Percentiles rank a stretch among this genome's conserved stretches.
These are phyloP conservation scores for Phaeodactylum tricornutum DNA, from an alignment of 108 stramenopile genomes.

Conservation along the genomic window DNA sequence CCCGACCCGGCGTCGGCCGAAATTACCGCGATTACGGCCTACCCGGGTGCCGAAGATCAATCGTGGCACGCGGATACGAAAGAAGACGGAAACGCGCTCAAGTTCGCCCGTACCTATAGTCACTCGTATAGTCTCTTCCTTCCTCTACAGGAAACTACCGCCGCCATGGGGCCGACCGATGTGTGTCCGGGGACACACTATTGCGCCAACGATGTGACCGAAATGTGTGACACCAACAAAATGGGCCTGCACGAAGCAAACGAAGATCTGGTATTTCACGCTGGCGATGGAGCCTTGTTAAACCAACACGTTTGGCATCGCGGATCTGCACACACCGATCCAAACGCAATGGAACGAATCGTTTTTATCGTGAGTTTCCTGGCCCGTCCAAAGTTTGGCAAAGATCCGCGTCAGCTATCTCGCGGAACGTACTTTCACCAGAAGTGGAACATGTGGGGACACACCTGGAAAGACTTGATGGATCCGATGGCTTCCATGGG, in stretches of 20 bases:
- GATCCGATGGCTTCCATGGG: constrained; percentile 23
- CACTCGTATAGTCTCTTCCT: constrained; percentile 51
- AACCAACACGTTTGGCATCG: constrained; percentile 63
- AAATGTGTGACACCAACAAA: constrained; percentile 15
- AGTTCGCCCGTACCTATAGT: constrained; percentile 41
- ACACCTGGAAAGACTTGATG: constrained; percentile 36
- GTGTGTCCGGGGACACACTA: constrained; percentile 53
- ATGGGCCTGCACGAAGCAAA: constrained; percentile 21
- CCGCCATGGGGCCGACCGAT: constrained; percentile 47
- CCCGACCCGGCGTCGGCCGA: constrained; percentile 39
- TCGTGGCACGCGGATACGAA: constrained; percentile 53
- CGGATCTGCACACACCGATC: constrained; percentile 17
- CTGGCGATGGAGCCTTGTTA: constrained; percentile 38
- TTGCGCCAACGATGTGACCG: constrained; percentile 28
- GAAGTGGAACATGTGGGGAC: constrained; percentile 54
- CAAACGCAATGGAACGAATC: constrained; percentile 29
- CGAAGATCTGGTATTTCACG: constrained; percentile 30
- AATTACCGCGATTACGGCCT: constrained; percentile 47
- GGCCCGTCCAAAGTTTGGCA: constrained; percentile 17
- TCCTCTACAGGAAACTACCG: constrained; percentile 38
- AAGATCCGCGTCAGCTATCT: constrained; percentile 33
- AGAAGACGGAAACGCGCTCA: constrained; percentile 36
- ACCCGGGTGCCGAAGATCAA: constrained; percentile 24
- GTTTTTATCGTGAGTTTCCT: constrained; percentile 47
- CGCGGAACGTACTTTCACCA: constrained; percentile 62